Evolutionary conservation across 2,329 filamentous ascomycete genomes (phyloP).

Genomic region (Cordyceps tenuipes): DNA sequence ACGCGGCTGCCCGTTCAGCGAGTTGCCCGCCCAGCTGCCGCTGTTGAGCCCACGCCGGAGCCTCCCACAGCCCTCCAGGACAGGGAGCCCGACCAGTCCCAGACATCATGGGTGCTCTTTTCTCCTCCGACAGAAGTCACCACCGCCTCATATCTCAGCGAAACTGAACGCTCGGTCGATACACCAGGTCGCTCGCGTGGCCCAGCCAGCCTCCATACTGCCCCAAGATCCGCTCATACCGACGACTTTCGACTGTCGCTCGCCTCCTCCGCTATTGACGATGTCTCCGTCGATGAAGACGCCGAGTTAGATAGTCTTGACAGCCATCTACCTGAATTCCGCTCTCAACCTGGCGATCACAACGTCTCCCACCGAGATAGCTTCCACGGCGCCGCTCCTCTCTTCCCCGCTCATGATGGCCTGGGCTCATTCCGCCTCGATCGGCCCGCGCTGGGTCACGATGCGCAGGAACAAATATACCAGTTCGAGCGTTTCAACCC

Average conservation of each 20-base stretch:
- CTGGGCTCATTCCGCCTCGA: conserved; percentile 73
- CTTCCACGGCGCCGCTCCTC: conserved; percentile 46
- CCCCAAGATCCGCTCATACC: conserved; percentile 50
- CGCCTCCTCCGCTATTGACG: conserved; percentile 29
- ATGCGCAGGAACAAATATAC: conserved; percentile 77
- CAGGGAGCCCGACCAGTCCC: conserved; percentile 55
- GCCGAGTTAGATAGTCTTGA: conserved; percentile 87
- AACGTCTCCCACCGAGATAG: conserved; percentile 18
- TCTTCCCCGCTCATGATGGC: conserved; percentile 89
- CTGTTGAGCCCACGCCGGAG: conserved; percentile 26
- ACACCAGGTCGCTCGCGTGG: conserved; percentile 66
- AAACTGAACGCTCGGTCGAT: conserved; percentile 56
- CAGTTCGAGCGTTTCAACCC: conserved; percentile 83
- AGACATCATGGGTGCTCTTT: conserved; percentile 90
- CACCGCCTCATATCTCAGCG: conserved; percentile 59
- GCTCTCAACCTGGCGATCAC: conserved; percentile 43
- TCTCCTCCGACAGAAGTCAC: conserved; percentile 60
- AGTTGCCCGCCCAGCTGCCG: conserved; percentile 33
- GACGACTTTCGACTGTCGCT: conserved; percentile 34
- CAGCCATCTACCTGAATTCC: conserved; percentile 82
- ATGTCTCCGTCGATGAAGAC: conserved; percentile 49
- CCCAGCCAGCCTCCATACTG: conserved; percentile 67
- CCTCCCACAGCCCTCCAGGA: conserved; percentile 20
- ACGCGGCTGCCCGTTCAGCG: conserved; percentile 45
- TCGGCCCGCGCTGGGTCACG: conserved; percentile 40